Evolutionary conservation across 202 grass and related monocot species (phyloP).

Genomic region (Bolboschoenoplectus hybrid): DNA sequence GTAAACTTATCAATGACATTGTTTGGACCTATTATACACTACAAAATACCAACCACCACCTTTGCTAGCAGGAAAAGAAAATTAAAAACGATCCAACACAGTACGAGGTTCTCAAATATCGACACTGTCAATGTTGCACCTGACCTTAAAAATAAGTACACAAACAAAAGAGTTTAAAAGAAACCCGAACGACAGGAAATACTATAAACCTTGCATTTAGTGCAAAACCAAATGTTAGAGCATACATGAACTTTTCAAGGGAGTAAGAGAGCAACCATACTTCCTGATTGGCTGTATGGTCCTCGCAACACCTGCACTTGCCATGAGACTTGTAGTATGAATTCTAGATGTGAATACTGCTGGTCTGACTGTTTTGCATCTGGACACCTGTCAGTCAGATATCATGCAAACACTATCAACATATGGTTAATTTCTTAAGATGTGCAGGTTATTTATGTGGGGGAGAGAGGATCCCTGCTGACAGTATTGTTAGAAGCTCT

Average conservation of each 20-base stretch:
- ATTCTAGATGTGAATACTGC: slow-evolving; percentile 21
- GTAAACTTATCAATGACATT: background rate
- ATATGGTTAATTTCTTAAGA: background rate
- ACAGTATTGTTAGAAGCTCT: background rate
- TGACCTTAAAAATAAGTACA: background rate
- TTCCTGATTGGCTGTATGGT: background rate
- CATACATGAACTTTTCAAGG: slow-evolving; percentile 15
- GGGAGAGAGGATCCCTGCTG: background rate
- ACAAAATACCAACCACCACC: background rate
- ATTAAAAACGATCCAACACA: background rate
- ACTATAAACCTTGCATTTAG: background rate
- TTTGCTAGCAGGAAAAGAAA: background rate
- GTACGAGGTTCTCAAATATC: background rate
- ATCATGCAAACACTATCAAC: background rate
- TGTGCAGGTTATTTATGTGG: background rate
- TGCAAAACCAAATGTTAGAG: slow-evolving; percentile 12
- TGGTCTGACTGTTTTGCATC: slow-evolving; percentile 1
- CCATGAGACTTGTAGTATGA: background rate
- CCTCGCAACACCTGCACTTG: background rate
- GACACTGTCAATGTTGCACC: background rate
- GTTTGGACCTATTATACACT: background rate
- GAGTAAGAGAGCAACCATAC: background rate
- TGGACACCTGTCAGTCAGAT: slow-evolving; percentile 9
- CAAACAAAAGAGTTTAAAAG: background rate
- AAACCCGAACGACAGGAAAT: background rate